Percentiles rank a stretch among this genome's conserved stretches.
These are phyloP conservation scores for Phialemoniopsis sp. DNA, from an alignment of 2,329 filamentous ascomycete species.

Conservation along the genomic window DNA sequence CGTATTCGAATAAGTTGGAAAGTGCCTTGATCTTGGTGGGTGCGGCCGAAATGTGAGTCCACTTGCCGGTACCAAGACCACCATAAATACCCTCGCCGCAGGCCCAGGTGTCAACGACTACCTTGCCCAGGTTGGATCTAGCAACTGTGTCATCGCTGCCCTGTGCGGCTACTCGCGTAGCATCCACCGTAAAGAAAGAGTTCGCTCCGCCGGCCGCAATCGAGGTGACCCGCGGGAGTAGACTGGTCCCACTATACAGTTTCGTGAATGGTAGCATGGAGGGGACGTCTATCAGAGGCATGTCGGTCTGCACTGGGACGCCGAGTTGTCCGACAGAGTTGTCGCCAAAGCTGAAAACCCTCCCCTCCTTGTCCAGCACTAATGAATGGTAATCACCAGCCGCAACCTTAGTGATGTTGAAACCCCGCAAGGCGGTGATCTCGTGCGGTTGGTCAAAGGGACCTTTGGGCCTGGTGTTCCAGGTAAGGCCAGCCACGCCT, in stretches of 20 bases:
- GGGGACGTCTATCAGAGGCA: conserved; percentile 63
- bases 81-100: conserved; percentile 85
- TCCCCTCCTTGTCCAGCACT: conserved; percentile 69
- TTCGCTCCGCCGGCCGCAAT: conserved; percentile 84
- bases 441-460: conserved; percentile 82
- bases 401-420: conserved; percentile 70
- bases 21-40: conserved; percentile 80
- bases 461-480: conserved; percentile 71
- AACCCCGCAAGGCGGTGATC: conserved; percentile 65
- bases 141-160: too few species aligned
- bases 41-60: conserved; percentile 78
- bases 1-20: conserved; percentile 81
- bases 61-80: conserved; percentile 77
- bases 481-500: conserved; percentile 78
- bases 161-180: conserved; percentile 29
- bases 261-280: conserved; percentile 65
- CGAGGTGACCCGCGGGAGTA: conserved; percentile 64
- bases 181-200: conserved; percentile 84
- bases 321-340: conserved; percentile 90
- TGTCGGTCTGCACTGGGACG: conserved; percentile 63
- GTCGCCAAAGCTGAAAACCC: conserved; percentile 84
- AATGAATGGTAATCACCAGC: conserved; percentile 85
- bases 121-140: conserved; percentile 4
- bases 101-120: conserved; percentile 78
- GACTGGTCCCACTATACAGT: conserved; percentile 65